phyloP scores from a whole-genome alignment of 108 stramenopile genomes.

The Phaeodactylum tricornutum region DNA sequence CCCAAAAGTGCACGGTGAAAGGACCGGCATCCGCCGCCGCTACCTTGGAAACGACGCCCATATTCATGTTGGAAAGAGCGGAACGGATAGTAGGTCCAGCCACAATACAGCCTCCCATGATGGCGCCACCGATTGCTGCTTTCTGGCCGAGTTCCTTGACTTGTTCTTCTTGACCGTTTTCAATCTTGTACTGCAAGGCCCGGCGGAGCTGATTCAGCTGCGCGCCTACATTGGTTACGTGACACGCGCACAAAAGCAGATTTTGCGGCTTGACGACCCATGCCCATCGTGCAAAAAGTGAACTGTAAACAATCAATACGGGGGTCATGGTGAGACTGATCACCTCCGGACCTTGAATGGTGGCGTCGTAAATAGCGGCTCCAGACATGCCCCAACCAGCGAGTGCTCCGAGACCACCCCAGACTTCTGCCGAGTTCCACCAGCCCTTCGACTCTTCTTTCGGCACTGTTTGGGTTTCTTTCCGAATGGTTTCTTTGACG shows the following conservation, averaged over 20 bases:
- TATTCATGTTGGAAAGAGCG: slow-evolving; percentile 32
- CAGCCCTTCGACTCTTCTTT: slow-evolving; percentile 1
- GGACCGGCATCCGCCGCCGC: slow-evolving; percentile 74
- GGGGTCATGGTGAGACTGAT: slow-evolving; percentile 84
- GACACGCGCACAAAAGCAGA: slow-evolving; percentile 51
- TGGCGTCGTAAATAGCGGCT: slow-evolving; percentile 79
- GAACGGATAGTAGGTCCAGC: slow-evolving; percentile 48
- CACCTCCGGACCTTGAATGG: slow-evolving; percentile 61
- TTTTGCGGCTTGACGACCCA: slow-evolving; percentile 75
- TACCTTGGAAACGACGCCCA: slow-evolving; percentile 47
- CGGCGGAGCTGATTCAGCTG: slow-evolving; percentile 76
- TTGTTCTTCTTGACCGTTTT: slow-evolving; percentile 48
- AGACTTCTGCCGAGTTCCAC: slow-evolving; percentile 65
- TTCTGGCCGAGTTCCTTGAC: slow-evolving; percentile 49
- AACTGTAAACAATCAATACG: slow-evolving; percentile 73
- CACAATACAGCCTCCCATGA: slow-evolving; percentile 37
- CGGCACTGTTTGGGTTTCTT: background rate
- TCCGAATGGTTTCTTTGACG: no score
- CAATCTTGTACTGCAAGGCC: slow-evolving; percentile 61
- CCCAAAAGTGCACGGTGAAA: slow-evolving; percentile 54
- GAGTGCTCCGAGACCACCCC: slow-evolving; percentile 68
- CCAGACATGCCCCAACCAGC: slow-evolving; percentile 89
- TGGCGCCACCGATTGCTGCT: slow-evolving; percentile 57
- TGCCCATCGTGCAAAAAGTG: slow-evolving; percentile 78
- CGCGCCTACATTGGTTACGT: slow-evolving; percentile 70